Base-by-base conservation (phyloP, 352 stramenopile species). In the Lagenidium sp. region DNA sequence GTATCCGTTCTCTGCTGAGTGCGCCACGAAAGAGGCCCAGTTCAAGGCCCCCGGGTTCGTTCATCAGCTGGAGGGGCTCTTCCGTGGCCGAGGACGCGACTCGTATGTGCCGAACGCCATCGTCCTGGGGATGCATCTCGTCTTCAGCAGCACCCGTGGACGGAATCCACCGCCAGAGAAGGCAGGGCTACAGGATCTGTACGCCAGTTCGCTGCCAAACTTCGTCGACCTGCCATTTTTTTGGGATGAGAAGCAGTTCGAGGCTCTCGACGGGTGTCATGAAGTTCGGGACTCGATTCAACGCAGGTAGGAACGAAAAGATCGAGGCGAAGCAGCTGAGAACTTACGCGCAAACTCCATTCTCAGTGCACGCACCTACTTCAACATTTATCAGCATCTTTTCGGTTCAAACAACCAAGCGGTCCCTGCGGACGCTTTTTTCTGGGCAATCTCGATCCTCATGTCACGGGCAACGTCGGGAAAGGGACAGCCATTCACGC, bases 401-500 rank as follows among this genome's bases (percentile, higher is more conserved):
- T 87, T 93, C 40, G 80, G 72, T 11, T 51, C 44, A 6, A 50
- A 55, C 5, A 81, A 78, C 21, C 42, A 66, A 15, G 60, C 85
- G 23, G 61, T 90, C 28, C 68, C 61, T 15, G 39, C 38, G 1
- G 65, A 85, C n/a, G 59, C 66, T 5, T 90, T 89, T 57, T 79
- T 87, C 40, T 93, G 79, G 74, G 76, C 80, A 3, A 75, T 89
- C 21, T 85, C 77, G 18, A 63, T 89, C 32, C 61, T 90, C 41
- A 79, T 90, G 66, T 90, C 77, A 4, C 70, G 80, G 34, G 80
- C 80, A 31, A 90, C 79, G 41, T 90, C 77, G 11, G 75, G 76
- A 10, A 59, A 65, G 21, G 40, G 68, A 24, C 79, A 90, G 55
- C 80, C 80, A 20, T 93, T 93, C 61, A 68, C 77, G 18, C 63